These are phyloP conservation scores for Coemansia nantahalensis DNA, from an alignment of 192 early-diverging fungal species.

Conservation along the genomic window DNA sequence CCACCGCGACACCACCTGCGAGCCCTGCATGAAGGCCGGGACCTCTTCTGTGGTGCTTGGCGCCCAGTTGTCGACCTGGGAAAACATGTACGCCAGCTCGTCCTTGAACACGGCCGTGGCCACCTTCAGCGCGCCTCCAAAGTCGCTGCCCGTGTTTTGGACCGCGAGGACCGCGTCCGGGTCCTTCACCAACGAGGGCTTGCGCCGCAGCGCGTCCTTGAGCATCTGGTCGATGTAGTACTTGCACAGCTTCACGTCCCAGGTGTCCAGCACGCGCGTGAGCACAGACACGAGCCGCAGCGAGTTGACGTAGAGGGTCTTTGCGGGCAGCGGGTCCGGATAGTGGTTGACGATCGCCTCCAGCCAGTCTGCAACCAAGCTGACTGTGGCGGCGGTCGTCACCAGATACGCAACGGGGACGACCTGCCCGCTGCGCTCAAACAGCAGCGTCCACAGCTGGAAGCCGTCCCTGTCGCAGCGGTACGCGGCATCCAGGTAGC, in stretches of 20 bases:
- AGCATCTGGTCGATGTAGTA: slow-evolving; percentile 43
- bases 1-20: slow-evolving; percentile 31
- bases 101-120: not conserved
- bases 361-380: slow-evolving; percentile 28
- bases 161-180: slow-evolving; percentile 1
- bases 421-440: slow-evolving; percentile 10
- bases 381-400: slow-evolving; percentile 16
- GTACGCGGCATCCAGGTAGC: slow-evolving; percentile 37
- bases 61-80: slow-evolving; percentile 8
- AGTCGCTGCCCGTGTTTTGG: slow-evolving; percentile 3
- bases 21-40: slow-evolving; percentile 10
- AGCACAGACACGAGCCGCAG: slow-evolving; percentile 5
- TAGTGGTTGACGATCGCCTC: slow-evolving; percentile 6
- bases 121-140: slow-evolving; percentile 3
- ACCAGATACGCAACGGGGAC: slow-evolving; percentile 37
- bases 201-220: not conserved
- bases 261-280: slow-evolving; percentile 9
- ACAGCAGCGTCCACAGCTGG: slow-evolving; percentile 45
- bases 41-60: slow-evolving; percentile 6
- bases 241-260: slow-evolving; percentile 24
- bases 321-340: slow-evolving; percentile 3
- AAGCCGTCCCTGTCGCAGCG: slow-evolving; percentile 25
- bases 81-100: slow-evolving; percentile 9
- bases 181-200: too few species aligned
- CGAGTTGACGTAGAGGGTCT: slow-evolving; percentile 28